Evolutionary conservation across 495 filamentous ascomycete genomes (phyloP).

Genomic region (Aspergillus heteromorphus): DNA sequence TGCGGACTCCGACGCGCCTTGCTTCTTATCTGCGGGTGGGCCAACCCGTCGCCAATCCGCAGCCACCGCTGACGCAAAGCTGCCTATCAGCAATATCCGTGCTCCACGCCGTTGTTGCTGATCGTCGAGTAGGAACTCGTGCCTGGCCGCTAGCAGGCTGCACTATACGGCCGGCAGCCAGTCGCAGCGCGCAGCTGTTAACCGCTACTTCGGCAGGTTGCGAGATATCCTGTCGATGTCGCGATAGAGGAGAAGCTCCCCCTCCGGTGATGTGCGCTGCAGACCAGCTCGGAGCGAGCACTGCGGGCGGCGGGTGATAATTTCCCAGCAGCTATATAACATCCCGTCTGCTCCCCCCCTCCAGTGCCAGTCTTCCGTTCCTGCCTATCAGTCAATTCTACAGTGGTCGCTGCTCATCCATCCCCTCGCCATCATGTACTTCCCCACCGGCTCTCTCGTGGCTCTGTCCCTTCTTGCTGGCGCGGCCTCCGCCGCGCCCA

Average conservation of each 20-base stretch:
- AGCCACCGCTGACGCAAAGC: background rate
- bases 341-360: background rate
- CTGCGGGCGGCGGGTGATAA: background rate
- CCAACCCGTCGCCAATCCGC: background rate
- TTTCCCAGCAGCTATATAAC: background rate
- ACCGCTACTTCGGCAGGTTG: background rate
- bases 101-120: background rate
- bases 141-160: background rate
- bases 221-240: background rate
- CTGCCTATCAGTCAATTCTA: background rate
- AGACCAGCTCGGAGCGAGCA: background rate
- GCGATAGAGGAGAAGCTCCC: background rate
- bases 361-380: background rate
- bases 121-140: background rate
- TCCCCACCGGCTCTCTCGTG: background rate
- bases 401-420: background rate
- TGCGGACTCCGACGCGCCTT: slow-evolving; percentile 3
- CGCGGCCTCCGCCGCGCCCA: background rate
- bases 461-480: background rate
- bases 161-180: background rate
- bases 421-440: background rate
- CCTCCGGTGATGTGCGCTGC: background rate
- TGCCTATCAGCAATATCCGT: background rate
- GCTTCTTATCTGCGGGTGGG: slow-evolving; percentile 1
- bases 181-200: background rate